These are phyloP conservation scores for Neostapfia colusana DNA, from an alignment of 176 grass and related monocot genomes.

Conservation along the genomic window DNA sequence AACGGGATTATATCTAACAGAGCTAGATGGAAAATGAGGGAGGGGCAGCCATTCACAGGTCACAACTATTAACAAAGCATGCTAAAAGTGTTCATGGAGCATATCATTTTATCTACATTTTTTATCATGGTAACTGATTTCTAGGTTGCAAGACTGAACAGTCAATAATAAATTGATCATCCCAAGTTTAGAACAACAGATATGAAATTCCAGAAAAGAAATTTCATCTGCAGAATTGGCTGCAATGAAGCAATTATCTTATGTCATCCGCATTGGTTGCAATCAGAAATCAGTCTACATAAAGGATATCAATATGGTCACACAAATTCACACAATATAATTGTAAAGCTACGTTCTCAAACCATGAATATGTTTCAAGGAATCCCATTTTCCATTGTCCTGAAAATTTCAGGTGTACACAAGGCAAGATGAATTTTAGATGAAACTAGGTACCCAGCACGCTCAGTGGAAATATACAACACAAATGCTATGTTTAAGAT, in stretches of 20 bases:
- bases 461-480: not conserved
- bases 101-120: not conserved
- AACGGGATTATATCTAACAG: no score
- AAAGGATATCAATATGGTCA: not conserved
- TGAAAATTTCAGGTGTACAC: slow-evolving; percentile 4
- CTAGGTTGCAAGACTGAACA: not conserved
- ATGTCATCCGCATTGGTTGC: not conserved
- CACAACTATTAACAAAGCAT: not conserved
- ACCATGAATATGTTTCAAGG: not conserved
- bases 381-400: slow-evolving; percentile 7
- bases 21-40: not conserved
- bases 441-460: not conserved
- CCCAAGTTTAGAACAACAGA: not conserved
- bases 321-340: not conserved
- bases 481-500: no score
- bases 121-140: not conserved
- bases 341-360: not conserved
- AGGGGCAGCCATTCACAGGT: not conserved
- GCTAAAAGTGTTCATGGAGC: not conserved
- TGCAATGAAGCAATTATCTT: not conserved
- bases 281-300: not conserved
- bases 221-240: not conserved
- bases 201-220: not conserved
- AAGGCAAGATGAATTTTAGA: slow-evolving; percentile 18
- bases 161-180: not conserved